A percentile compares a stretch with the other conserved stretches of the same genome.
These are phyloP conservation scores for Myxozyma melibiosi DNA, from an alignment of 805 yeast species.

Conservation along the genomic window DNA sequence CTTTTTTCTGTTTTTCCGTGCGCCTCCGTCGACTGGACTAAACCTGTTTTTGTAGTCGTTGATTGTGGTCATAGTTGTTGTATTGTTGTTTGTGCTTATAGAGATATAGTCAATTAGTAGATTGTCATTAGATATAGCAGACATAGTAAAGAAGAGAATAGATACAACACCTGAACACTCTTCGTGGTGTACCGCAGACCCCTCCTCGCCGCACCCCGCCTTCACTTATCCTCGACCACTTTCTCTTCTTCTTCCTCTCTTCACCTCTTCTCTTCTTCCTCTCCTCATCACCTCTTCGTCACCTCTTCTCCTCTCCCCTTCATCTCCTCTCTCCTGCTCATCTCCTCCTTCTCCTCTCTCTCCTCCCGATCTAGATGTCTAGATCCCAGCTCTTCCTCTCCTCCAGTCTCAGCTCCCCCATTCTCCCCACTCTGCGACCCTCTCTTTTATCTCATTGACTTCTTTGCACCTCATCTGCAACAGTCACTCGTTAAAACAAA, in stretches of 20 bases:
- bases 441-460: background rate
- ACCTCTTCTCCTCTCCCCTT: background rate
- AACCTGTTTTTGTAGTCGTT: too few species aligned
- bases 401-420: background rate
- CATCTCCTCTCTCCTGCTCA: background rate
- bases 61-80: too few species aligned
- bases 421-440: background rate
- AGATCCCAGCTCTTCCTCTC: background rate
- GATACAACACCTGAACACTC: too few species aligned
- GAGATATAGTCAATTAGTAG: too few species aligned
- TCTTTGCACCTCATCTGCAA: background rate
- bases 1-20: too few species aligned
- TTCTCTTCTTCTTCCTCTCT: background rate
- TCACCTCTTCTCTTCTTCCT: background rate
- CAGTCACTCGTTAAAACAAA: background rate
- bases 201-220: background rate
- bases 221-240: background rate
- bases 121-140: too few species aligned
- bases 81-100: too few species aligned
- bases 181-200: too few species aligned
- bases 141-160: too few species aligned
- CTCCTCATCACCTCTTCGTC: background rate
- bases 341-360: background rate
- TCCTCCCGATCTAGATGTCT: constrained; percentile 4
- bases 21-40: too few species aligned